Evolutionary conservation across 306 rosid genomes (phyloP).

Genomic region (Lathyrus aphaca): DNA sequence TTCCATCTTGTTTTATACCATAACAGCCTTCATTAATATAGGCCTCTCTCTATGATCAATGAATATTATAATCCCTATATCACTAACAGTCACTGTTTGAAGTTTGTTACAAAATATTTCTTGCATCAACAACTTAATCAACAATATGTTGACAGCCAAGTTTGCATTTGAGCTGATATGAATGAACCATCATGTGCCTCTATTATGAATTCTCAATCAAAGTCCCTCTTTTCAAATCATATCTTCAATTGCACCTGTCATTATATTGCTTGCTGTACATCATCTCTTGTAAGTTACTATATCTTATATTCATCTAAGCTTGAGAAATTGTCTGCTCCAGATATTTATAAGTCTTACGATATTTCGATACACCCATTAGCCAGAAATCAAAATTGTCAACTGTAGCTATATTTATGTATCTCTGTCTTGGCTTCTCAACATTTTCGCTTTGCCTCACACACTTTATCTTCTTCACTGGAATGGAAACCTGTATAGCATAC

Average conservation of each 20-base stretch:
- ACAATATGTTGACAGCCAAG: constrained; percentile 10
- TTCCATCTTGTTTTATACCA: background rate
- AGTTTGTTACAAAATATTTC: background rate
- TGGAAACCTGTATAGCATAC: constrained; percentile 26
- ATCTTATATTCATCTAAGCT: too few species aligned
- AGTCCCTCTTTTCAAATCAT: background rate
- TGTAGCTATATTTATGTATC: constrained; percentile 27
- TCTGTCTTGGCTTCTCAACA: constrained; percentile 44
- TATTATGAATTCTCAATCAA: too few species aligned
- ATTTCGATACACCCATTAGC: too few species aligned
- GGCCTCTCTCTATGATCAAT: too few species aligned
- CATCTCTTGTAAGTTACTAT: background rate
- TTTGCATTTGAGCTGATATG: background rate
- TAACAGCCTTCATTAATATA: too few species aligned
- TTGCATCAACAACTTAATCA: constrained; percentile 12
- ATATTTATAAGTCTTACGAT: too few species aligned
- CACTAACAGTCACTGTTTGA: background rate
- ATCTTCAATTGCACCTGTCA: too few species aligned
- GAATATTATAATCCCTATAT: too few species aligned
- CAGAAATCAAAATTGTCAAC: too few species aligned
- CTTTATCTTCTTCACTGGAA: constrained; percentile 44
- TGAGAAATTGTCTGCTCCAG: too few species aligned
- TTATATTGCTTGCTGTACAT: constrained; percentile 14
- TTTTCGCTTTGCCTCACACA: constrained; percentile 43
- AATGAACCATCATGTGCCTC: constrained; percentile 11